phyloP scores from a whole-genome alignment of 2,329 filamentous ascomycete genomes.

The Amphichorda felina region DNA sequence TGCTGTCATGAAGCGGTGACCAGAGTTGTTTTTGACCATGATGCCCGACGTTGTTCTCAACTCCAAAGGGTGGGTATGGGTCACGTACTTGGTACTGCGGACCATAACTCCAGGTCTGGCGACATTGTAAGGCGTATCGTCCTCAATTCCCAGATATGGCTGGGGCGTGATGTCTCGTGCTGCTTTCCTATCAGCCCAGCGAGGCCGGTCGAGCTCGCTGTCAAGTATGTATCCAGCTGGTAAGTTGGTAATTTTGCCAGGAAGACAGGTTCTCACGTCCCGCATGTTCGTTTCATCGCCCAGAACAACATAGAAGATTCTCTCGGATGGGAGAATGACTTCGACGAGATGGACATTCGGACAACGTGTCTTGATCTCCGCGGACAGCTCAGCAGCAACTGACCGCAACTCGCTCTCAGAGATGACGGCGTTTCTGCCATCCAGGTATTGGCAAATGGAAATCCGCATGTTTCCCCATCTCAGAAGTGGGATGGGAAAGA shows the following conservation, averaged over 20 bases:
- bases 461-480: not conserved
- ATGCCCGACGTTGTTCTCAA: not conserved
- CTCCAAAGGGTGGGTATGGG: not conserved
- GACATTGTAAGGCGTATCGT: not conserved
- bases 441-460: not conserved
- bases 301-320: not conserved
- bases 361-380: not conserved
- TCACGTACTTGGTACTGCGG: not conserved
- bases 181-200: not conserved
- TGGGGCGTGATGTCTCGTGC: not conserved
- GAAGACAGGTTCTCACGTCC: not conserved
- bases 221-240: not conserved
- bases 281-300: not conserved
- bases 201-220: not conserved
- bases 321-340: not conserved
- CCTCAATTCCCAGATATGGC: not conserved
- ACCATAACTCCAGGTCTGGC: not conserved
- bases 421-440: not conserved
- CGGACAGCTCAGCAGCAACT: not conserved
- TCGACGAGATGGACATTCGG: not conserved
- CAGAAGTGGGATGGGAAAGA: not conserved
- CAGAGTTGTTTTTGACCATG: not conserved
- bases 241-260: not conserved
- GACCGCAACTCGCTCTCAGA: not conserved
- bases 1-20: not conserved